These are phyloP conservation scores for Panaeolus papilionaceus DNA, from an alignment of 768 basidiomycete genomes.

Conservation along the genomic window DNA sequence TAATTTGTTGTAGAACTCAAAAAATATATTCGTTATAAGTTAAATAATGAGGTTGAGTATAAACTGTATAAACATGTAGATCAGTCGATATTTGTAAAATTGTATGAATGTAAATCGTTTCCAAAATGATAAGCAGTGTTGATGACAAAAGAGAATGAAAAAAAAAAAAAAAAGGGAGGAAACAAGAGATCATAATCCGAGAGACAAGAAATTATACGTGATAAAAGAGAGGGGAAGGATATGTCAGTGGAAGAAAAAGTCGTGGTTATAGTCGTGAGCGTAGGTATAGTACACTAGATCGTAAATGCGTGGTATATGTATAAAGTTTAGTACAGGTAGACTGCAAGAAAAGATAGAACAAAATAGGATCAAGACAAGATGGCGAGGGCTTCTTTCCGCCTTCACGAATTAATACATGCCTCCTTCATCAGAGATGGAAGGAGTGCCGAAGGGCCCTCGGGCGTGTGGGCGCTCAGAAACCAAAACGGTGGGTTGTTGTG, in stretches of 20 bases:
- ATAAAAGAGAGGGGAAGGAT: background rate
- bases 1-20: background rate
- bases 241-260: background rate
- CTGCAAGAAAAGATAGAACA: background rate
- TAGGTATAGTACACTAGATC: constrained; percentile 5
- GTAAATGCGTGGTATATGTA: constrained; percentile 3
- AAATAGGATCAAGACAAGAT: background rate
- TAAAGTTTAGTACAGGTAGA: constrained; percentile 8
- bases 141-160: background rate
- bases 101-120: background rate
- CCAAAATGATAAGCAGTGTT: constrained; percentile 3
- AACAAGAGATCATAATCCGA: background rate
- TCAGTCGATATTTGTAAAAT: background rate
- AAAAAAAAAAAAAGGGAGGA: background rate
- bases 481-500: constrained; percentile 1
- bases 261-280: constrained; percentile 4
- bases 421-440: constrained; percentile 8
- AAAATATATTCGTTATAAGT: constrained; percentile 8
- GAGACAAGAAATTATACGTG: background rate
- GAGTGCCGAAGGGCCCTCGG: constrained; percentile 5
- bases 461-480: background rate
- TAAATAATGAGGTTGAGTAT: background rate
- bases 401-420: constrained; percentile 5
- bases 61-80: background rate
- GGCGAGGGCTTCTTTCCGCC: background rate